Base-by-base conservation (phyloP, 2,329 filamentous ascomycete genomes). In the Sporothrix phasma region DNA sequence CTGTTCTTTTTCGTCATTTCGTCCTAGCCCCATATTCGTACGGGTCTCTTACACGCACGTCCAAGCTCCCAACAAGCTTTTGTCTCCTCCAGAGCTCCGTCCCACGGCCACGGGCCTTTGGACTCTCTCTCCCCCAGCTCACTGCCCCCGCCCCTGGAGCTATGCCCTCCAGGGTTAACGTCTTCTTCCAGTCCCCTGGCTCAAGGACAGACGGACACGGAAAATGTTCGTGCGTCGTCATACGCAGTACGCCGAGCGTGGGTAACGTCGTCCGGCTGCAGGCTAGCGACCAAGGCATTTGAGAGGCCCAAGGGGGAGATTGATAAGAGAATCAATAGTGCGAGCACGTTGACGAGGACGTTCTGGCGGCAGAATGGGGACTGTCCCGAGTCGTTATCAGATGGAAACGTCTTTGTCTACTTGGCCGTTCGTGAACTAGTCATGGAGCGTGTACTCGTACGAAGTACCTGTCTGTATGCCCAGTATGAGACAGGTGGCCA, bases 361-460 rank as follows among this genome's bases (percentile, higher is more conserved):
- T 13, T 3, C n/a, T 10, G 29, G 17, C 11, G 37, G 34, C 37
- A n/a, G n/a, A n/a, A n/a, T n/a, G n/a, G n/a, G n/a, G n/a, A n/a
- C n/a, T n/a, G n/a, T n/a, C n/a, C n/a, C n/a, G n/a, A n/a, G n/a
- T 59, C 22, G 56, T 61, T 54, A 64, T 64, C 63, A 61, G 63
- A 64, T 64, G 22, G 39, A 45, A 19, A 6, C 2, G 22, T 11
- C n/a, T 54, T 54, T 54, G 8, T 26, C 10, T 26, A 53, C 47
- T 53, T 53, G 5, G 10, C 47, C 34, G 3, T 17, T 53, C 34
- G 47, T 34, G 26, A 34, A 31, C 15, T 31, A 29, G 24, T 3
- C 22, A 4, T 37, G 3, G 34, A 37, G 34, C 34, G 34, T 37
- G 34, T 34, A 5, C 31, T 34, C 17, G 17, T 24, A 46, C 43